Conservation (phyloP, 768 basidiomycete genomes). For the Naganishia antarctica region DNA sequence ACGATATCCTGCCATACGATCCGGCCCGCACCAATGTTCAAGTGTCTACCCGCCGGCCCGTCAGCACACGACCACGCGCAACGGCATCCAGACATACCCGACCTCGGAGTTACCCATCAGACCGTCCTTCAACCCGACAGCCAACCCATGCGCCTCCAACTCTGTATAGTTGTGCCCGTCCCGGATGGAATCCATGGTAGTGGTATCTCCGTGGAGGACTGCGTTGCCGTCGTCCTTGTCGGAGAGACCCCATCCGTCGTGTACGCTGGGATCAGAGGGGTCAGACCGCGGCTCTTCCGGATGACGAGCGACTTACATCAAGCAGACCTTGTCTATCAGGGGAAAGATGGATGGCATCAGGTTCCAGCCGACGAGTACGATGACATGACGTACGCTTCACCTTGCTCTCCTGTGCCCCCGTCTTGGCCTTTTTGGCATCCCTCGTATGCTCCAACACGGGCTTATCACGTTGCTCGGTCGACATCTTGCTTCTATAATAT, state of each 20-base stretch:
- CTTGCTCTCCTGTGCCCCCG: slow-evolving; percentile 24
- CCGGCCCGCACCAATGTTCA: slow-evolving; percentile 91
- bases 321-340: slow-evolving; percentile 70
- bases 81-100: too few species aligned
- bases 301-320: slow-evolving; percentile 77
- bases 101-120: slow-evolving; percentile 98
- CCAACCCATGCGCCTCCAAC: slow-evolving; percentile 79
- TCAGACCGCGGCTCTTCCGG: too few species aligned
- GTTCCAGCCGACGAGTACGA: neutral
- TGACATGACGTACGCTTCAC: slow-evolving; percentile 5
- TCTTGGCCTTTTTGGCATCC: slow-evolving; percentile 46
- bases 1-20: slow-evolving; percentile 98
- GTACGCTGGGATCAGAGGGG: slow-evolving; percentile 55
- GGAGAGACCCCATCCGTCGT: slow-evolving; percentile 90
- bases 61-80: too few species aligned
- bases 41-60: too few species aligned
- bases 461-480: slow-evolving; percentile 18
- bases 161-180: slow-evolving; percentile 67
- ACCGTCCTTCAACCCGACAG: slow-evolving; percentile 85
- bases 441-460: slow-evolving; percentile 25
- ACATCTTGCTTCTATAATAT: neutral
- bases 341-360: neutral
- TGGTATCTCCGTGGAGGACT: slow-evolving; percentile 75
- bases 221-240: slow-evolving; percentile 73
- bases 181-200: slow-evolving; percentile 82